Base-by-base conservation (phyloP, 208 protist genomes). In the Wallacemonas collosoma region DNA sequence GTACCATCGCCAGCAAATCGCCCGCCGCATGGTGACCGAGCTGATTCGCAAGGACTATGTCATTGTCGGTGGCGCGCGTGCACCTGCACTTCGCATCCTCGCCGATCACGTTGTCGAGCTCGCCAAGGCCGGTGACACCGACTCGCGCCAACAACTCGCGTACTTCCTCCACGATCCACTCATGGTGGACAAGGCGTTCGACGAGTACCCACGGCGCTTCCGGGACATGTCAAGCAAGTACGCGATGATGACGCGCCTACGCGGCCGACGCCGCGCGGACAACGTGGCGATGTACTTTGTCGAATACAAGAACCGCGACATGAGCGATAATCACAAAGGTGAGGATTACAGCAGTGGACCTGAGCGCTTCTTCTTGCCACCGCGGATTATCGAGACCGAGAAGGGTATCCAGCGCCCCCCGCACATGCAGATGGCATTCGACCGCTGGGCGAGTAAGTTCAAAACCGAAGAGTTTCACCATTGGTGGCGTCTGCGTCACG, bases 401-500 rank as follows among this genome's bases (percentile, higher is more conserved):
- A 93, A 95, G 74, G 93, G 90, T 55, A 93, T 95, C 72, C 89
- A 95, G 75, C 86, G 89, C 0, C 93, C 93, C 14, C 89, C 89
- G 44, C 93, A 97, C 79, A 97, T 97, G 93, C 93, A 97, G 68
- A 95, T 97, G 93, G 90, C 90, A 6, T 97, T 97, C 77, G 93
- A 97, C 66, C 87, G 93, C 9, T 97, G 93, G 90, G 89, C 93
- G 7, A 93, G 85, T 73, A 95, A 95, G 74, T 97, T 94, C 70
- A 97, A 97, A 76, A 97, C 93, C 60, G 88, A 95, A 71, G 90
- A 97, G 82, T 97, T 97, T 73, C 90, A 95, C 68, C 88, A 95
- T 76, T 97, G 93, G 90, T 97, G 93, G 93, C 83, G 88, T 38
- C 85, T 95, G 39, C 88, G 93, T 14, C 93, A 97, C 71, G 89